phyloP scores from a whole-genome alignment of 805 yeast genomes.

The Pichia heedii region DNA sequence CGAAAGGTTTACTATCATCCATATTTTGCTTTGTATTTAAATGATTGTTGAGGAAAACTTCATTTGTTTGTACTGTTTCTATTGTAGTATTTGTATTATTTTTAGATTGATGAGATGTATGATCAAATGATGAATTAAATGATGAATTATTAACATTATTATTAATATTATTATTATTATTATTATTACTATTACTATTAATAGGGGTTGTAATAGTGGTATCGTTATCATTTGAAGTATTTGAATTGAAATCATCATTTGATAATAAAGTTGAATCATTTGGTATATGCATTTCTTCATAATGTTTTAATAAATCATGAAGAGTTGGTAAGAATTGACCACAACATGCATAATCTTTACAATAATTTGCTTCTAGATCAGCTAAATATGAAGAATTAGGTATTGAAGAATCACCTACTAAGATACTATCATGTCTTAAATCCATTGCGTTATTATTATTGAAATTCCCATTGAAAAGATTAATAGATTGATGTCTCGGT shows the following conservation, averaged over 20 bases:
- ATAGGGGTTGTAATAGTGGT: conserved; percentile 32
- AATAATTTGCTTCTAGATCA: conserved; percentile 88
- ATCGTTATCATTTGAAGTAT: conserved; percentile 15
- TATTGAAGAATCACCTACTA: conserved; percentile 47
- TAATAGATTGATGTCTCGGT: conserved; percentile 12
- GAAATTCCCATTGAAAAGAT: conserved; percentile 12
- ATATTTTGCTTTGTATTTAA: conserved; percentile 7
- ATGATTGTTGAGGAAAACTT: conserved; percentile 56
- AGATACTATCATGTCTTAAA: conserved; percentile 21
- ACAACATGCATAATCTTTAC: conserved; percentile 94
- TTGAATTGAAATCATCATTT: background rate
- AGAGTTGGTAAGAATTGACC: conserved; percentile 86
- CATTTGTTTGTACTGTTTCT: conserved; percentile 89
- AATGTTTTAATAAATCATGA: conserved; percentile 88
- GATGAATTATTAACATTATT: background rate
- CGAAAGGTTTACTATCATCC: conserved; percentile 5
- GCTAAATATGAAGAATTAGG: conserved; percentile 76
- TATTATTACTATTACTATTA: conserved; percentile 80
- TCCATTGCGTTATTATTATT: conserved; percentile 18
- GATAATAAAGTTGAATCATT: conserved; percentile 30
- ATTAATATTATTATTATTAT: background rate
- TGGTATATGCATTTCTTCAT: conserved; percentile 89
- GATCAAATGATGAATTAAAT: background rate
- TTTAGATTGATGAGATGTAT: background rate
- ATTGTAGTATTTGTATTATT: conserved; percentile 25